A percentile compares a stretch with the other conserved stretches of the same genome.
These are phyloP conservation scores for Tulasnella sp. DNA, from an alignment of 768 basidiomycete genomes.

Conservation along the genomic window DNA sequence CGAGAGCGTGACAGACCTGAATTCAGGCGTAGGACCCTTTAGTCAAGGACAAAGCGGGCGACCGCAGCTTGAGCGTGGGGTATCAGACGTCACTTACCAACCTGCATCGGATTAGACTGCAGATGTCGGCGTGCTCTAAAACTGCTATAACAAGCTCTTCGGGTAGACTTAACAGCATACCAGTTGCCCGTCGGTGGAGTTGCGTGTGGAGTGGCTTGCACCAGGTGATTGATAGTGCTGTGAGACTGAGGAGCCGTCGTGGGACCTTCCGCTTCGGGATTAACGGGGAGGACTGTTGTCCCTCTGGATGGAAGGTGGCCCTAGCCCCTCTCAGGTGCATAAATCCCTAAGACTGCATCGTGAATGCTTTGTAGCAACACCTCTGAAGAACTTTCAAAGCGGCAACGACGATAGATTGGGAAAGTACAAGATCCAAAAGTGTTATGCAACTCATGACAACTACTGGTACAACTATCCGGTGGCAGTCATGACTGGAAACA, in stretches of 20 bases:
- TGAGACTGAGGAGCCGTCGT: not conserved
- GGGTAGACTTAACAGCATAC: not conserved
- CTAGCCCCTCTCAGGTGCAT: not conserved
- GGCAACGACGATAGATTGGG: not conserved
- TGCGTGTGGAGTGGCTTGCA: not conserved
- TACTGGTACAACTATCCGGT: conserved; percentile 54
- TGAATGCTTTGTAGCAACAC: not conserved
- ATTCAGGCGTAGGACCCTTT: not conserved
- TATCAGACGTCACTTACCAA: not conserved
- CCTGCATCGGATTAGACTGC: not conserved
- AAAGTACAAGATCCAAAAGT: not conserved
- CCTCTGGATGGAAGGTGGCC: not conserved
- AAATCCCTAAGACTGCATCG: not conserved
- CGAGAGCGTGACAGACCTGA: not conserved
- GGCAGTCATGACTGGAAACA: conserved; percentile 80
- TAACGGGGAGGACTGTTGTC: not conserved
- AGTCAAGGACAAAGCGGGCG: not conserved
- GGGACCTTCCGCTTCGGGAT: conserved; percentile 6
- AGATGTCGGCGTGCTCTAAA: not conserved
- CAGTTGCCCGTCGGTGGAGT: not conserved
- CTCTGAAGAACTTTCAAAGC: not conserved
- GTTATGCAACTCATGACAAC: not conserved
- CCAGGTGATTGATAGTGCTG: not conserved
- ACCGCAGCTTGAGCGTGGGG: not conserved
- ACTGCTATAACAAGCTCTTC: not conserved